Conservation (phyloP, 2,329 filamentous ascomycete genomes). For the Aspergillus tamarii region DNA sequence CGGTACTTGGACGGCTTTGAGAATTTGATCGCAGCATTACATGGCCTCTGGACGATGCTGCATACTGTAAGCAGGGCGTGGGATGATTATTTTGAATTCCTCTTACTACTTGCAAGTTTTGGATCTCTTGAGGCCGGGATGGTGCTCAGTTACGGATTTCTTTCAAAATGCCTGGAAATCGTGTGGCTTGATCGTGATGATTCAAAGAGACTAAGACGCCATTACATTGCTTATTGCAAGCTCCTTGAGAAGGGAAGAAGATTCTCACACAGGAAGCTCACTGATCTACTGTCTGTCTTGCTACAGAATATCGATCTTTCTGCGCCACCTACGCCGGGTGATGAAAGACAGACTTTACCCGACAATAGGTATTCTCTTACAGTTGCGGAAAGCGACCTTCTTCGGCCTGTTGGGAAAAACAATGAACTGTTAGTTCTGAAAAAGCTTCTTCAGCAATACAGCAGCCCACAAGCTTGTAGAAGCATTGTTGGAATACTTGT, state of each 20-base stretch:
- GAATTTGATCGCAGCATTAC: conserved; percentile 52
- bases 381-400: conserved; percentile 35
- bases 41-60: conserved; percentile 64
- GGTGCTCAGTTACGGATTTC: conserved; percentile 64
- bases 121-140: conserved; percentile 61
- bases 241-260: conserved; percentile 51
- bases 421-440: conserved; percentile 51
- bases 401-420: conserved; percentile 38
- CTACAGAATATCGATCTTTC: conserved; percentile 44
- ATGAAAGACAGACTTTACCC: conserved; percentile 25
- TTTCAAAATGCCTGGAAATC: conserved; percentile 62
- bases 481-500: conserved; percentile 63
- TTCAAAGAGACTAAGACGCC: conserved; percentile 53
- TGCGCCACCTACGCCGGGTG: conserved; percentile 29
- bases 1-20: conserved; percentile 35
- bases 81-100: conserved; percentile 75
- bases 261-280: conserved; percentile 47
- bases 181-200: conserved; percentile 61
- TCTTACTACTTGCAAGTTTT: conserved; percentile 66
- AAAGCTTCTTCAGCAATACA: conserved; percentile 67
- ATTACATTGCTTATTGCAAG: conserved; percentile 54
- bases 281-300: conserved; percentile 45
- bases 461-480: conserved; percentile 57
- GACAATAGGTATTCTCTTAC: conserved; percentile 40
- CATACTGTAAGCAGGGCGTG: conserved; percentile 67